Evolutionary conservation across 2,329 filamentous ascomycete genomes (phyloP).

Genomic region (Alternaria brassicicola): DNA sequence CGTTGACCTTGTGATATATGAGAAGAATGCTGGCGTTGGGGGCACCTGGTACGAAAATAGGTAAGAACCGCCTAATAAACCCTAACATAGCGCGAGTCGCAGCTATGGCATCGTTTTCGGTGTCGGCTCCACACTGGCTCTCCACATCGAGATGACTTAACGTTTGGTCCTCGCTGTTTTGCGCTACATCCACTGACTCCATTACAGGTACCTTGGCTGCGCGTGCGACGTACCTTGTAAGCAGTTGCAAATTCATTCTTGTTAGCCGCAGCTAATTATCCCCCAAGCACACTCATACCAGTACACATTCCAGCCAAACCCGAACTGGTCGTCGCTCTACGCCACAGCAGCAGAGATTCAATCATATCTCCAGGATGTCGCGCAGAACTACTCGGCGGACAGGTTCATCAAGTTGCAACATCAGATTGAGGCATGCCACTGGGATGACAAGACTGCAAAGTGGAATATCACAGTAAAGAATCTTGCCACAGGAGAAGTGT

Average conservation of each 20-base stretch:
- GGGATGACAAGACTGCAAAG: constrained; percentile 42
- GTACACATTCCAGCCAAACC: constrained; percentile 53
- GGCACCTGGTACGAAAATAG: constrained; percentile 50
- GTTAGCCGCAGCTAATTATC: constrained; percentile 2
- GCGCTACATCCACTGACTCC: background rate
- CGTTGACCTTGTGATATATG: constrained; percentile 51
- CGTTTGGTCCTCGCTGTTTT: background rate
- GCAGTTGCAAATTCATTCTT: background rate
- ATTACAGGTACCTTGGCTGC: constrained; percentile 49
- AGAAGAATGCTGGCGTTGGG: constrained; percentile 53
- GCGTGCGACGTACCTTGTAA: constrained; percentile 51
- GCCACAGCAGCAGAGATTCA: constrained; percentile 49
- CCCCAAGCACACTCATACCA: constrained; percentile 50
- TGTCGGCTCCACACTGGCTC: background rate
- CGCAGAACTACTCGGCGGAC: constrained; percentile 46
- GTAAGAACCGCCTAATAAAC: constrained; percentile 7
- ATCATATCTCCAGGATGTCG: constrained; percentile 43
- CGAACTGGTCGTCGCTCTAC: constrained; percentile 51
- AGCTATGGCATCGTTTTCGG: background rate
- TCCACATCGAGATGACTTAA: background rate
- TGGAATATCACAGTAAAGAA: constrained; percentile 48
- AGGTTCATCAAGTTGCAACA: constrained; percentile 48
- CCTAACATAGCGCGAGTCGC: background rate
- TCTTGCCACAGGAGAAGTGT: constrained; percentile 33
- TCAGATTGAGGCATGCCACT: constrained; percentile 43